These are phyloP conservation scores for Jackrogersella multiformis DNA, from an alignment of 495 filamentous ascomycete species.

Conservation along the genomic window DNA sequence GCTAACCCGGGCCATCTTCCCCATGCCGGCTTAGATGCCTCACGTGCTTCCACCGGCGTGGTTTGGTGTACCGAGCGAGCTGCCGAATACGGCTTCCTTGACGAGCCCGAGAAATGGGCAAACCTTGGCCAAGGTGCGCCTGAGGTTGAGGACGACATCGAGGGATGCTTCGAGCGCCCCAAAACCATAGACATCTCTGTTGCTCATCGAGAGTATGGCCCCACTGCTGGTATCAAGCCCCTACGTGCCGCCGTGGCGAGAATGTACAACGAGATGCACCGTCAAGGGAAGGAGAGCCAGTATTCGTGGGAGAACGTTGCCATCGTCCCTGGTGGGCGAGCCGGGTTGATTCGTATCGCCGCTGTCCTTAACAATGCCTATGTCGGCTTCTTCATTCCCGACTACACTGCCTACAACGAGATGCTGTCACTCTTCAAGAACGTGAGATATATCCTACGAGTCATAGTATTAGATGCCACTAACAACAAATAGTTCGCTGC, in stretches of 20 bases:
- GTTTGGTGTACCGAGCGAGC: conserved; percentile 89
- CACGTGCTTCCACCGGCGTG: conserved; percentile 81
- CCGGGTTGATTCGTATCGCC: conserved; percentile 92
- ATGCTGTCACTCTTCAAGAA: conserved; percentile 94
- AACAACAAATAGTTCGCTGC: conserved; percentile 74
- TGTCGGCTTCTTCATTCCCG: conserved; percentile 85
- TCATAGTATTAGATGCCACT: not conserved
- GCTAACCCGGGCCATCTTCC: conserved; percentile 89
- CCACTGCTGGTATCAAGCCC: conserved; percentile 92
- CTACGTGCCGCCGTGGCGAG: conserved; percentile 88
- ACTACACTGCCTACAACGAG: conserved; percentile 88
- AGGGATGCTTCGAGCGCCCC: conserved; percentile 88
- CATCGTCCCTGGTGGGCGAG: conserved; percentile 93
- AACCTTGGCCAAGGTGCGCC: conserved; percentile 96
- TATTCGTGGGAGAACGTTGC: conserved; percentile 99
- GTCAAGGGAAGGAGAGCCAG: conserved; percentile 84
- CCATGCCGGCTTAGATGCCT: conserved; percentile 88
- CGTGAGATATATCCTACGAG: conserved; percentile 52
- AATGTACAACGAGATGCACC: conserved; percentile 92
- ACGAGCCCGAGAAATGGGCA: conserved; percentile 85
- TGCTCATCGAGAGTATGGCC: conserved; percentile 86
- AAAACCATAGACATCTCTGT: conserved; percentile 79
- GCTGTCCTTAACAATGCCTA: conserved; percentile 94
- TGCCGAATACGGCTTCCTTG: conserved; percentile 79
- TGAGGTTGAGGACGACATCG: conserved; percentile 92